Evolutionary conservation across 306 rosid genomes (phyloP), one percentile per base, ranked within the genome.

Genomic region (Dalbergia oliveri): DNA sequence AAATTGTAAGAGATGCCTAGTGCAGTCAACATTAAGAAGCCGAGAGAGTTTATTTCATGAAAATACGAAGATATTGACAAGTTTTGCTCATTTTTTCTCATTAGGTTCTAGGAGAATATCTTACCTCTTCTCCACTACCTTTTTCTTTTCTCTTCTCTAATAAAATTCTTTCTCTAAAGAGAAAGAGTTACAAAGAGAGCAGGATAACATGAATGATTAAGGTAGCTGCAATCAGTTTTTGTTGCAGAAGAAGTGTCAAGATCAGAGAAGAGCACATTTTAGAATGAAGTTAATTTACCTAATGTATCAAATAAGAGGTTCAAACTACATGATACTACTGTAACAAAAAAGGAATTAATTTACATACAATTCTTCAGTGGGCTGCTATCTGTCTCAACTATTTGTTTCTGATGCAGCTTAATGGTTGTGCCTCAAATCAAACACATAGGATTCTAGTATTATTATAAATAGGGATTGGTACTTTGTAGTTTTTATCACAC

Each of bases 41-140:
- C 21, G 54, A 53, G 54, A 53, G 58, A 23, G 13, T 15, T 66
- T 56, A 8, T 56, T 21, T 33, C 37, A 56, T 23, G 23, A 14
- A 81, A 34, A 15, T 39, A 67, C 5, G 58, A 58, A 67, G 37
- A 59, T 18, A 35, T 66, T 47, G 49, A 66, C 43, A 56, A 45
- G 45, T 75, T 56, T 64, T 35, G 51, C 71, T 75, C 35, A 49
- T 80, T 84, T 57, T 18, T 66, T 44, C 39, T 44, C 67, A 39
- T 57, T 9, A 57, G 16, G 35, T 74, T 73, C 53, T 44, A 31
- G 34, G 41, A 45, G n/a, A 9, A 57, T 73, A 65, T 41, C 44
- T 33, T 62, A 35, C 84, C 79, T 31, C 41, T 50, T 12, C 34
- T 51, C 58, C 44, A 51, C 8, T 56, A 63, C 8, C 16, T 72